Conservation (phyloP, 2,329 filamentous ascomycete species). For the Clonostachys solani region DNA sequence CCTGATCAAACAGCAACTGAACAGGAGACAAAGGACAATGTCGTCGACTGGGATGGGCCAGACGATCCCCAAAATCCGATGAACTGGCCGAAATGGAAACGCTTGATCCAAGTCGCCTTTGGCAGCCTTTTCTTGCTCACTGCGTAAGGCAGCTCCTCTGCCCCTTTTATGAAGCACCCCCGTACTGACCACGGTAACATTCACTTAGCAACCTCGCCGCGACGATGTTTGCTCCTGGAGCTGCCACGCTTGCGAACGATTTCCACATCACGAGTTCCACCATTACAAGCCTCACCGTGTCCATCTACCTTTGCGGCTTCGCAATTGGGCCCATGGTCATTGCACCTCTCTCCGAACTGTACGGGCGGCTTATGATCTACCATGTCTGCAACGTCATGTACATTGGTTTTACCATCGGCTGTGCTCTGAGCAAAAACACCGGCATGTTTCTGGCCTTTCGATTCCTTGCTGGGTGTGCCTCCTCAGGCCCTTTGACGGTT, state of each 20-base stretch:
- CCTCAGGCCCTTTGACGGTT: conserved; percentile 57
- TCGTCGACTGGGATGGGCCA: conserved; percentile 58
- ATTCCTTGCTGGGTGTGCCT: conserved; percentile 57
- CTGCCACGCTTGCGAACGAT: conserved; percentile 35
- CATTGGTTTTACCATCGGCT: conserved; percentile 42
- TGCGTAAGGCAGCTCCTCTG: conserved; percentile 2
- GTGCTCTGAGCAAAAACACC: conserved; percentile 48
- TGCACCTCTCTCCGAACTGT: conserved; percentile 58
- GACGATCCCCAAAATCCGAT: conserved; percentile 63
- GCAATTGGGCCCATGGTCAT: conserved; percentile 56
- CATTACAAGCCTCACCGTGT: conserved; percentile 31
- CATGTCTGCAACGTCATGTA: conserved; percentile 35
- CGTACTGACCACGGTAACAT: background rate
- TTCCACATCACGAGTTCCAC: conserved; percentile 28
- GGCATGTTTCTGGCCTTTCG: conserved; percentile 56
- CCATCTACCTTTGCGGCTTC: conserved; percentile 40
- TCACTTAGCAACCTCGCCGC: conserved; percentile 12
- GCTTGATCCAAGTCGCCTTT: conserved; percentile 44
- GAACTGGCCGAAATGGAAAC: conserved; percentile 66
- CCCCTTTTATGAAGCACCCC: background rate
- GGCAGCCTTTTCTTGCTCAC: conserved; percentile 36
- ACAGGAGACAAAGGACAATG: too few relatives aligned
- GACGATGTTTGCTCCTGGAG: conserved; percentile 41
- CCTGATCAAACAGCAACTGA: too few relatives aligned
- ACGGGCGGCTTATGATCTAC: conserved; percentile 38